A percentile compares a stretch with the other conserved stretches of the same genome.
Evolutionary conservation across 2,329 filamentous ascomycete genomes (phyloP).

Genomic region (Fusarium annulatum): DNA sequence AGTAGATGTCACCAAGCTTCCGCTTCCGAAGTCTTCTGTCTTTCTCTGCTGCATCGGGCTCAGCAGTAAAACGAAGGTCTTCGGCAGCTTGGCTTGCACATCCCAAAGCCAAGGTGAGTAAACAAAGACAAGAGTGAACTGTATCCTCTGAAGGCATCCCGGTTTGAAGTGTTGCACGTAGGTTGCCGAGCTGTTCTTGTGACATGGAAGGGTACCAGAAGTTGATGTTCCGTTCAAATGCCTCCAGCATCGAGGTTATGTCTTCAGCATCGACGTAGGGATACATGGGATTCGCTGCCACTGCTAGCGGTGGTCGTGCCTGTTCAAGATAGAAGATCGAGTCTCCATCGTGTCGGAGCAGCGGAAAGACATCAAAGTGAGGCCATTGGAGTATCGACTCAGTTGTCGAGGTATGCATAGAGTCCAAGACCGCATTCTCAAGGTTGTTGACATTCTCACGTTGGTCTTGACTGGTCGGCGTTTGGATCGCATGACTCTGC

Average conservation of each 20-base stretch:
- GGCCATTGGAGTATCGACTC: slow-evolving; percentile 64
- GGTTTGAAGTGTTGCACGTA: slow-evolving; percentile 48
- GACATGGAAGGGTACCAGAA: slow-evolving; percentile 66
- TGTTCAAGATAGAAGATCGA: slow-evolving; percentile 62
- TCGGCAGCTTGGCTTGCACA: slow-evolving; percentile 56
- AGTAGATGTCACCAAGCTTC: slow-evolving; percentile 56
- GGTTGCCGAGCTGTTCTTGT: slow-evolving; percentile 49
- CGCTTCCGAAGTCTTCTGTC: slow-evolving; percentile 48
- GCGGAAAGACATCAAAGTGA: slow-evolving; percentile 58
- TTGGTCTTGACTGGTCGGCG: slow-evolving; percentile 34
- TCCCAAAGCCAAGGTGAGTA: slow-evolving; percentile 61
- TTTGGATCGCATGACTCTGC: slow-evolving; percentile 42
- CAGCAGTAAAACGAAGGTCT: slow-evolving; percentile 38
- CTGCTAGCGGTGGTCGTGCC: slow-evolving; percentile 51
- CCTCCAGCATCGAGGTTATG: slow-evolving; percentile 54
- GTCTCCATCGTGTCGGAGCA: slow-evolving; percentile 55
- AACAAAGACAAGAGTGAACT: slow-evolving; percentile 54
- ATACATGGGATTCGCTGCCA: slow-evolving; percentile 50
- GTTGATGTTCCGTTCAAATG: slow-evolving; percentile 61
- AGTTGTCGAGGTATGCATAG: slow-evolving; percentile 62
- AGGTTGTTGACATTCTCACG: slow-evolving; percentile 44
- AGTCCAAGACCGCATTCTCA: slow-evolving; percentile 61
- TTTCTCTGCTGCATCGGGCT: slow-evolving; percentile 42
- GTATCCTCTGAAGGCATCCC: slow-evolving; percentile 53
- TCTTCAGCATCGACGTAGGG: slow-evolving; percentile 58